Base-by-base conservation (phyloP, 164 flowering plant genomes). In the Nymphaea thermarum region DNA sequence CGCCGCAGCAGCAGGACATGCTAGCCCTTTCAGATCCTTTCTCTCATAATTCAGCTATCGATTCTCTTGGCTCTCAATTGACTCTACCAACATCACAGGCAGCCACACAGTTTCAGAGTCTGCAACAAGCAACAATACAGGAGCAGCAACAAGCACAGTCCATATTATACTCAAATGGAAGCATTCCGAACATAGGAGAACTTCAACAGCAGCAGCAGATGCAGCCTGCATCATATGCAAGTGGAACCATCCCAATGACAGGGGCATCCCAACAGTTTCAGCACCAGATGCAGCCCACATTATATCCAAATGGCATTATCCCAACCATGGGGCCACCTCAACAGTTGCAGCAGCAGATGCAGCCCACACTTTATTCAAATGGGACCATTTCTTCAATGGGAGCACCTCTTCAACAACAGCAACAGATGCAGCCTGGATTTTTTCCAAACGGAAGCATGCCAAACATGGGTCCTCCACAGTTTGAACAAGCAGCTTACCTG, bases 1-100 rank as follows among this genome's bases (percentile, higher is more conserved):
- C 11, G 25, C 64, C 87, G 18, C 80, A 87, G 76, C 79, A 84
- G 63, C 44, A 72, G 44, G 86, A 86, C 70, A 83, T 85, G 59
- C 85, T 93, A 43, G 93, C 85, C 68, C 96, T 87, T 57, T 75
- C 84, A 18, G 96, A 91, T 76, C 80, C 89, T 83, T 86, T 80
- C 72, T 69, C 89, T 43, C 76, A 73, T 64, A 73, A 65, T 51
- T 78, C 69, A 73, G 79, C 61, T 66, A 61, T 71, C 4, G 67
- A 66, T 80, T 60, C 83, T 70, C 69, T 62, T 7, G 73, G 63
- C 70, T 4, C 80, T 45, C 82, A 79, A 47, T 11, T 82, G 67
- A 18, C 74, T 25, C 66, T 74, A 77, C 71, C 73, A 16, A 76
- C 76, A 65, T 78, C 78, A 69, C 89, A 80, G 69, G 55, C 11